Evolutionary conservation across 2,329 filamentous ascomycete species (phyloP).

Genomic region (Penicillium sp.): DNA sequence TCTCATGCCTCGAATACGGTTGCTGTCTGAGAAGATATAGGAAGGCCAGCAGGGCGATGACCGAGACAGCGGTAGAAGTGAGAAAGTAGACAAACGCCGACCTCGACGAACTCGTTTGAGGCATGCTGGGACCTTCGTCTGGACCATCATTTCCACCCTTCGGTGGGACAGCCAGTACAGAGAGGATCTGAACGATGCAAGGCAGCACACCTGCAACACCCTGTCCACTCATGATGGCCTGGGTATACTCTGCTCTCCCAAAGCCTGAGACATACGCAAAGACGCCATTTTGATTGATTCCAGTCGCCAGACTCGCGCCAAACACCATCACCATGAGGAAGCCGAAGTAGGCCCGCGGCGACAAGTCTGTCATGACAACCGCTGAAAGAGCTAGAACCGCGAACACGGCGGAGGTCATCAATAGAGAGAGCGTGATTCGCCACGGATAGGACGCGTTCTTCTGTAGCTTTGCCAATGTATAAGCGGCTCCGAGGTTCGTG

Average conservation of each 20-base stretch:
- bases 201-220: slow-evolving; percentile 88
- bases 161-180: slow-evolving; percentile 66
- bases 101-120: slow-evolving; percentile 55
- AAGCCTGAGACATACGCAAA: slow-evolving; percentile 90
- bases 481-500: slow-evolving; percentile 74
- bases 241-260: slow-evolving; percentile 82
- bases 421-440: slow-evolving; percentile 74
- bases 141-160: slow-evolving; percentile 34
- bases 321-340: slow-evolving; percentile 84
- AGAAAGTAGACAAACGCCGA: slow-evolving; percentile 90
- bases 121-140: slow-evolving; percentile 31
- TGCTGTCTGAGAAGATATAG: slow-evolving; percentile 64
- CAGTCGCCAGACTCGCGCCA: slow-evolving; percentile 73
- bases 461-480: slow-evolving; percentile 77
- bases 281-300: slow-evolving; percentile 87
- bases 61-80: slow-evolving; percentile 76
- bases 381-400: slow-evolving; percentile 78
- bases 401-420: slow-evolving; percentile 76
- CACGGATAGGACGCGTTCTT: slow-evolving; percentile 80
- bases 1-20: slow-evolving; percentile 10
- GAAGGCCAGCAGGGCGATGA: slow-evolving; percentile 69
- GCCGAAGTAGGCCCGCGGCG: slow-evolving; percentile 67
- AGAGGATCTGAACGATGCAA: slow-evolving; percentile 79
- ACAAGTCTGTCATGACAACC: slow-evolving; percentile 60
- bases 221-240: slow-evolving; percentile 94